Base-by-base conservation (phyloP, 352 stramenopile genomes). In the Chrysophaeum taylorii region DNA sequence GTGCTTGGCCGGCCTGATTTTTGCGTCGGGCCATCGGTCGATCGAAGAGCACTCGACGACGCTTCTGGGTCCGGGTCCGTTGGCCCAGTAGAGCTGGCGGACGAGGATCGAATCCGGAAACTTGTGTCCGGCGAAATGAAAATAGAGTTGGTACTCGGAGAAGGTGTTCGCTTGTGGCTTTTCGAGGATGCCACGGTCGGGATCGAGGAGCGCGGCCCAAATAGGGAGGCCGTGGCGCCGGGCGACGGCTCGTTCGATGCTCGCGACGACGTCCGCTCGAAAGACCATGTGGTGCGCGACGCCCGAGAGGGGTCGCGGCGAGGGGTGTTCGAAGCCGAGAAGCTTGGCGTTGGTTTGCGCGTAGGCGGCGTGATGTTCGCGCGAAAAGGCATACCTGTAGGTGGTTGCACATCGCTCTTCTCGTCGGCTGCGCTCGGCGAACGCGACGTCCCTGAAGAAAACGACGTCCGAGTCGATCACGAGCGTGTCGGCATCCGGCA, bases 41-140 rank as follows among this genome's bases (percentile, higher is more conserved):
- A 36, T 12, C 9, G 12, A 25, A 5, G 7, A 31, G 57, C 57
- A 66, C 14, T 27, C 33, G 33, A 45, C 57, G 33, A 45, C 31
- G 2, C 33, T n/a, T 2, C 23, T 41, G 12, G 57, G 57, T 0
- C 57, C 57, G 2, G 57, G 57, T 18, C 57, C 57, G 57, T 66
- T 66, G 57, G 57, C 57, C 57, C 57, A 66, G 57, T 66, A 66
- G 57, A 66, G 57, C 57, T 66, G 57, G 31, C 57, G 57, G 12
- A 66, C 57, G 35, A 5, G 31, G 12, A 66, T 36, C 14, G 14
- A 21, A 2, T 9, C 25, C 25, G n/a, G 25, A 25, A 63, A 63
- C 27, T 4, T 15, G 27, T 31, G 52, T 31, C 52, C 33, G 12
- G 57, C 57, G 57, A 43, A 66, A 36, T 66, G 57, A 36, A 66